phyloP scores from a whole-genome alignment of 2,329 filamentous ascomycete species.

The Pseudogymnoascus pannorum region DNA sequence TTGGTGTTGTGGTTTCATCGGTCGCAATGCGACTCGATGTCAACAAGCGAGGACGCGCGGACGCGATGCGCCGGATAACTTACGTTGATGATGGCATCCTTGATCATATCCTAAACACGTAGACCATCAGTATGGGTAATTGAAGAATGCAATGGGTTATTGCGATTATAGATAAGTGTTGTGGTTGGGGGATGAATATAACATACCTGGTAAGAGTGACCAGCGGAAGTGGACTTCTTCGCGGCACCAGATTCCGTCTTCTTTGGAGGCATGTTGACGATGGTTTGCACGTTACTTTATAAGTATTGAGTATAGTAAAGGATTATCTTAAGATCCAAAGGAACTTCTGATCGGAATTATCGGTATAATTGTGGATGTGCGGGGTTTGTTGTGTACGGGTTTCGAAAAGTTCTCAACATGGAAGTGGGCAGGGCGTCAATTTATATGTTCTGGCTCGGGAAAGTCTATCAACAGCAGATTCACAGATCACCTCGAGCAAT shows the following conservation, averaged over 20 bases:
- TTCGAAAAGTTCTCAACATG: constrained; percentile 9
- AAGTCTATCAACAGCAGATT: constrained; percentile 8
- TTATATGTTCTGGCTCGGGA: constrained; percentile 6
- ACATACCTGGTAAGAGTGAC: constrained; percentile 12
- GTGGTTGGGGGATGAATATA: not conserved
- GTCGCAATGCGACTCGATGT: constrained; percentile 12
- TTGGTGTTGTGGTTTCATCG: constrained; percentile 10
- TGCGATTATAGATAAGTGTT: not conserved
- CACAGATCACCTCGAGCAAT: constrained; percentile 2
- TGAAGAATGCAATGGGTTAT: not conserved
- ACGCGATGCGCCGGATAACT: constrained; percentile 48
- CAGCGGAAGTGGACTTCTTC: constrained; percentile 12
- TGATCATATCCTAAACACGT: constrained; percentile 52
- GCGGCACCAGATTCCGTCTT: constrained; percentile 9
- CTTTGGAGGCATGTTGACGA: constrained; percentile 13
- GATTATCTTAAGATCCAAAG: not conserved
- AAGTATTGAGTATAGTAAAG: constrained; percentile 2
- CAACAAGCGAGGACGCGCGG: constrained; percentile 18
- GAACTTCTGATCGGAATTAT: not conserved
- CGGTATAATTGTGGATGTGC: constrained; percentile 9
- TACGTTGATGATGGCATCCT: constrained; percentile 63
- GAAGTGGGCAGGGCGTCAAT: constrained; percentile 3
- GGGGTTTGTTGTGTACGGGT: constrained; percentile 8
- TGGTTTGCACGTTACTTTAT: not conserved
- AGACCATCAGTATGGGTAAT: not conserved